A percentile compares a stretch with the other conserved stretches of the same genome.
Evolutionary conservation across 1,284 basidiomycete genomes (phyloP).

Genomic region (Ustilago crameri): DNA sequence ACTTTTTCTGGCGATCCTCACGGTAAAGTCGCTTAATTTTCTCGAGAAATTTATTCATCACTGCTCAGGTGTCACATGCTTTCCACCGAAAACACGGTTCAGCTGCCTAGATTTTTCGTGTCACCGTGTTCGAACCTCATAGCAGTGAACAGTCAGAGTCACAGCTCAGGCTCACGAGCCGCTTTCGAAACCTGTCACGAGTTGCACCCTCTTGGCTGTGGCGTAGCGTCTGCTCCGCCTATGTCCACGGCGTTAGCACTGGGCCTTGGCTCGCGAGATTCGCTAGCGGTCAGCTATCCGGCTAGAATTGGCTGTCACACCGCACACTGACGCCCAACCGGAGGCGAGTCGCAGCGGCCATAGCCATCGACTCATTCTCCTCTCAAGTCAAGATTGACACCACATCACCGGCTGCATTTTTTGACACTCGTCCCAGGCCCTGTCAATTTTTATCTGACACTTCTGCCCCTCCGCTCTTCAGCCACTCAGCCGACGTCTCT

Average conservation of each 20-base stretch:
- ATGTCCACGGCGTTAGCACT: too few species aligned
- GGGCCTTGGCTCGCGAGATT: too few species aligned
- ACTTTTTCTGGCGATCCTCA: background rate
- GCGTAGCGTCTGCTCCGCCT: too few species aligned
- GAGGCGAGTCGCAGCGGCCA: background rate
- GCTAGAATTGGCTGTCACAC: background rate
- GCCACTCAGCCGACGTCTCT: too few species aligned
- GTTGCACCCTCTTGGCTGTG: too few species aligned
- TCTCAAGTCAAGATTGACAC: background rate
- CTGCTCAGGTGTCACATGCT: background rate
- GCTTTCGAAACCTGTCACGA: too few species aligned
- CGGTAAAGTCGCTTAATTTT: conserved; percentile 1
- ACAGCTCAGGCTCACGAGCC: too few species aligned
- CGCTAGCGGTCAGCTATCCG: too few species aligned
- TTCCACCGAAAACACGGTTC: background rate
- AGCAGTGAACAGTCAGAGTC: background rate
- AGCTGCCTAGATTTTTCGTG: background rate
- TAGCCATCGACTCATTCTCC: too few species aligned
- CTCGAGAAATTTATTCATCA: background rate
- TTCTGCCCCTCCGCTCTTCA: background rate
- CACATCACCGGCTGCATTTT: too few species aligned
- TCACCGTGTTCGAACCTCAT: background rate
- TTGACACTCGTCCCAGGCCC: background rate
- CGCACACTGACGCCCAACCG: background rate
- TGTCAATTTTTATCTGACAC: background rate